These are phyloP conservation scores for Hypoxylon rubiginosum DNA, from an alignment of 2,329 filamentous ascomycete species.

Conservation along the genomic window DNA sequence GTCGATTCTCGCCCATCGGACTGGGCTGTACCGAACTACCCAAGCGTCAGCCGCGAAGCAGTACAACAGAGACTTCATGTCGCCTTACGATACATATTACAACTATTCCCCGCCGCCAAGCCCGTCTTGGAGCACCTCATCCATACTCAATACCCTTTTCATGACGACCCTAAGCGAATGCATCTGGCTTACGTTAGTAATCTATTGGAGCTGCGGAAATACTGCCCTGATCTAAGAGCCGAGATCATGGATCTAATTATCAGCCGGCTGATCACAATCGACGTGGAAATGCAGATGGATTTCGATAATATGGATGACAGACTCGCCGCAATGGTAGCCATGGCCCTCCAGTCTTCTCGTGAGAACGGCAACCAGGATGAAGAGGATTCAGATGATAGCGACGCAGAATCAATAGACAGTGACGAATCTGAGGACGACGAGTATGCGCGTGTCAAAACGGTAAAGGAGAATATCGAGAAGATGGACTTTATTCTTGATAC, in stretches of 20 bases:
- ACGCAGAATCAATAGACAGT: conserved; percentile 78
- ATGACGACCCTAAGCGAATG: conserved; percentile 80
- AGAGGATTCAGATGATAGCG: conserved; percentile 70
- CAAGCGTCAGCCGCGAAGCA: conserved; percentile 71
- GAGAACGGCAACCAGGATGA: conserved; percentile 66
- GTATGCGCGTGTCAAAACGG: conserved; percentile 74
- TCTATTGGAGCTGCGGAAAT: conserved; percentile 80
- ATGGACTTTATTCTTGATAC: conserved; percentile 91
- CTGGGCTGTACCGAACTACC: conserved; percentile 65
- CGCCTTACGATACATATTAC: conserved; percentile 80
- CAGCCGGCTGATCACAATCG: conserved; percentile 90
- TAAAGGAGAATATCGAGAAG: conserved; percentile 88
- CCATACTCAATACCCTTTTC: conserved; percentile 78
- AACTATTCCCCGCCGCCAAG: conserved; percentile 84
- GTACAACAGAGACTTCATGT: conserved; percentile 83
- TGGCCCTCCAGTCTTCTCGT: conserved; percentile 60
- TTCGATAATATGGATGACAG: conserved; percentile 94
- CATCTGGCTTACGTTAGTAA: conserved; percentile 93
- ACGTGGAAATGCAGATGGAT: conserved; percentile 94
- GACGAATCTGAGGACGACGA: conserved; percentile 77
- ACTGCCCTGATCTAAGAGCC: conserved; percentile 81
- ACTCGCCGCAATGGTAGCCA: conserved; percentile 78
- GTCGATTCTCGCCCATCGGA: conserved; percentile 63
- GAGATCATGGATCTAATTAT: conserved; percentile 88
- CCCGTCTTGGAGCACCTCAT: conserved; percentile 77